A percentile compares a stretch with the other conserved stretches of the same genome.
phyloP scores from a whole-genome alignment of 768 basidiomycete species.

The Suillus occidentalis region DNA sequence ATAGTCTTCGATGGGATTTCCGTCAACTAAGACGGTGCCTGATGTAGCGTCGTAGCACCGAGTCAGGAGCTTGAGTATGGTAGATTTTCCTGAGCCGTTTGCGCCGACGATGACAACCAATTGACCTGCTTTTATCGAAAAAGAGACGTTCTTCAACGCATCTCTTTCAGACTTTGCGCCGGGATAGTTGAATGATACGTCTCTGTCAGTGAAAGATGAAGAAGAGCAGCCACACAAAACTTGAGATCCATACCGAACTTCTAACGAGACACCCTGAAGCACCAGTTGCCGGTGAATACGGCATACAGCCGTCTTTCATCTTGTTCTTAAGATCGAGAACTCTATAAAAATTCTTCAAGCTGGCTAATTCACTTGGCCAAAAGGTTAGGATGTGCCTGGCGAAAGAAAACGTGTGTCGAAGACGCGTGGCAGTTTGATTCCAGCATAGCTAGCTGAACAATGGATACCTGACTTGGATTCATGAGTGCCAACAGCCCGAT shows the following conservation, averaged over 20 bases:
- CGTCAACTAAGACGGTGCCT: slow-evolving; percentile 43
- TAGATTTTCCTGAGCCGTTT: slow-evolving; percentile 36
- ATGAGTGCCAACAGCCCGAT: slow-evolving; percentile 28
- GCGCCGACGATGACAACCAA: slow-evolving; percentile 36
- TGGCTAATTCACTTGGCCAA: slow-evolving; percentile 19
- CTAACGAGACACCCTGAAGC: slow-evolving; percentile 19
- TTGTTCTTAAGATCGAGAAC: slow-evolving; percentile 19
- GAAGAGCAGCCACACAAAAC: background rate
- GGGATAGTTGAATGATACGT: slow-evolving; percentile 56
- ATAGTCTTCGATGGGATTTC: slow-evolving; percentile 34
- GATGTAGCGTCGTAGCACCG: slow-evolving; percentile 32
- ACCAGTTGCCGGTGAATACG: slow-evolving; percentile 23
- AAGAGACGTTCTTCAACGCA: slow-evolving; percentile 28
- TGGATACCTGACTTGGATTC: slow-evolving; percentile 25
- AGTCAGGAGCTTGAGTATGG: slow-evolving; percentile 41
- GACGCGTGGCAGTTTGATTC: slow-evolving; percentile 24
- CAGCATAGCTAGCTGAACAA: slow-evolving; percentile 33
- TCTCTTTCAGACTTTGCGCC: slow-evolving; percentile 28
- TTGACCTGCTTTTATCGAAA: slow-evolving; percentile 32
- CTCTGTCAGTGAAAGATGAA: slow-evolving; percentile 29
- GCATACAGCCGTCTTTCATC: slow-evolving; percentile 26
- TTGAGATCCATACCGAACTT: slow-evolving; percentile 17
- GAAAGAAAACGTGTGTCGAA: slow-evolving; percentile 23
- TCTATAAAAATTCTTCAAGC: slow-evolving; percentile 25
- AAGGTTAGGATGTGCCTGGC: background rate